Percentiles rank a stretch among this genome's conserved stretches.
Evolutionary conservation across 139 green algal genomes (phyloP).

Genomic region (Pseudopediastrum boryanum): DNA sequence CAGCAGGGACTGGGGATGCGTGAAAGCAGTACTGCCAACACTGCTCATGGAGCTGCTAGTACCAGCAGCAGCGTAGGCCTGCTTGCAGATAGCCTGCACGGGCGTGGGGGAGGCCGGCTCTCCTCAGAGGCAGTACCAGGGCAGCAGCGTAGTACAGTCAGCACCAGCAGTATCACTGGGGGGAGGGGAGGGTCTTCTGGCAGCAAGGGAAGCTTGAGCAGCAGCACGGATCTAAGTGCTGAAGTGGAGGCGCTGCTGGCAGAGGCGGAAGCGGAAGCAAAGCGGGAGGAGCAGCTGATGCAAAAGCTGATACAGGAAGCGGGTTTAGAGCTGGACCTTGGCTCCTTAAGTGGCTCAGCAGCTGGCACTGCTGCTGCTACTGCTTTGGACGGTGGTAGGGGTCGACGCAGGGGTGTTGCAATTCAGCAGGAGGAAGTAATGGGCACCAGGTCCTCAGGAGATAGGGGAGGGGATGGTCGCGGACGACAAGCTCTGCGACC

Average conservation of each 20-base stretch:
- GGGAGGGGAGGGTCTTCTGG: neutral
- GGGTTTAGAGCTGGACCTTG: too few relatives aligned
- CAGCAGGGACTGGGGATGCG: too few relatives aligned
- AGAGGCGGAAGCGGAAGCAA: conserved; percentile 21
- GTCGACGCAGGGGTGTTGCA: too few relatives aligned
- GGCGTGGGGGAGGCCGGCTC: too few relatives aligned
- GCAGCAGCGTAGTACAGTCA: neutral
- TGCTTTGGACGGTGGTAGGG: too few relatives aligned
- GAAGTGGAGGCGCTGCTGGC: conserved; percentile 31
- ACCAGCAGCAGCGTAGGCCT: neutral
- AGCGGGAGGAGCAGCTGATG: conserved; percentile 20
- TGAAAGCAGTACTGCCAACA: neutral
- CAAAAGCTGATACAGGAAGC: too few relatives aligned
- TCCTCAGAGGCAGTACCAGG: neutral
- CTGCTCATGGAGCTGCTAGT: neutral
- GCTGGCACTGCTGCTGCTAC: too few relatives aligned
- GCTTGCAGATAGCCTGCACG: neutral
- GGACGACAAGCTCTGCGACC: too few relatives aligned
- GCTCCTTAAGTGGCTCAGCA: too few relatives aligned
- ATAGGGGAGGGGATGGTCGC: too few relatives aligned
- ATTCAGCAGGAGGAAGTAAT: too few relatives aligned
- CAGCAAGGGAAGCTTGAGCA: neutral
- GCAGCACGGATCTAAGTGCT: conserved; percentile 4
- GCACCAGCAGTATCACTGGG: neutral
- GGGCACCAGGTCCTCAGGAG: too few relatives aligned